These are phyloP conservation scores for Trametes hirsuta DNA, from an alignment of 1,284 basidiomycete genomes.

Conservation along the genomic window DNA sequence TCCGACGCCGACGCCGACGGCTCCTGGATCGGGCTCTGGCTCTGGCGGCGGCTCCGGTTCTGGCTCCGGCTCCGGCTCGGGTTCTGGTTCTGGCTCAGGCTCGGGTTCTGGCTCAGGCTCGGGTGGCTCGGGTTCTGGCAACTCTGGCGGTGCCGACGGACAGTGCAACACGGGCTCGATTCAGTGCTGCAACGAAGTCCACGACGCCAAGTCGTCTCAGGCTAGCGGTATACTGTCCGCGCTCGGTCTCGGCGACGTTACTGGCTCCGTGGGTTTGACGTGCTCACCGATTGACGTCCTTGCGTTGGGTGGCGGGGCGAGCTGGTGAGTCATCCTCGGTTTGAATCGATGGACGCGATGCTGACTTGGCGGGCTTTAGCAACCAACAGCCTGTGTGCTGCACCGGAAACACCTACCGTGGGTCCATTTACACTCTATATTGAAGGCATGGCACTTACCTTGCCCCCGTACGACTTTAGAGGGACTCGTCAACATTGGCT, in stretches of 20 bases:
- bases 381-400: constrained; percentile 22
- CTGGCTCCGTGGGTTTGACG: constrained; percentile 16
- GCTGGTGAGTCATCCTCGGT: constrained; percentile 16
- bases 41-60: background rate
- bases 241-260: constrained; percentile 11
- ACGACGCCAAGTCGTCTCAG: constrained; percentile 10
- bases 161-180: constrained; percentile 22
- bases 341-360: background rate
- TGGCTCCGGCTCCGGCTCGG: background rate
- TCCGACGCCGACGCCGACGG: background rate
- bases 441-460: background rate
- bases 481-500: constrained; percentile 25
- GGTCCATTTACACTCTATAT: background rate
- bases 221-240: constrained; percentile 20
- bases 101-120: background rate
- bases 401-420: constrained; percentile 24
- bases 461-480: background rate
- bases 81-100: background rate
- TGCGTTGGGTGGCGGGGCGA: constrained; percentile 12
- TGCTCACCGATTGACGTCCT: constrained; percentile 23
- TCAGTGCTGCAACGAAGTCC: constrained; percentile 21
- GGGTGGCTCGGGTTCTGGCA: background rate
- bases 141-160: background rate
- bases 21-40: background rate
- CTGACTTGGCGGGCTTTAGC: constrained; percentile 12